phyloP scores from a whole-genome alignment of 768 basidiomycete species.

The Kwoniella sp. region DNA sequence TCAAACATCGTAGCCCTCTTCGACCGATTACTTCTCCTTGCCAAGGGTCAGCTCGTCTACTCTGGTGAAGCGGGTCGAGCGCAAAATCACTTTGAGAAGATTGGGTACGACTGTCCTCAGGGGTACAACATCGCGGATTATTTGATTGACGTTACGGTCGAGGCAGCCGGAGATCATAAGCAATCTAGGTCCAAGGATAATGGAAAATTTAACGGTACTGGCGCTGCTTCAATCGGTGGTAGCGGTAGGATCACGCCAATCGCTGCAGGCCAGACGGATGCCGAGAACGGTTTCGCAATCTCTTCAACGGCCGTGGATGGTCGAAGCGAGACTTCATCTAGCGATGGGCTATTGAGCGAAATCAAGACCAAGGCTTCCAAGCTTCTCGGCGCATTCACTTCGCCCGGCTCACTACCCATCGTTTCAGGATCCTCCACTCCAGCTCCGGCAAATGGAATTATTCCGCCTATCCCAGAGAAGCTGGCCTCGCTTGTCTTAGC shows the following conservation, averaged over 20 bases:
- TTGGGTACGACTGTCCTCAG: slow-evolving; percentile 81
- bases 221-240: background rate
- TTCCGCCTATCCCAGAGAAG: slow-evolving; percentile 60
- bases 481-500: slow-evolving; percentile 73
- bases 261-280: slow-evolving; percentile 13
- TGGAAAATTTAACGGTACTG: slow-evolving; percentile 14
- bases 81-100: slow-evolving; percentile 74
- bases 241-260: slow-evolving; percentile 1
- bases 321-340: slow-evolving; percentile 12
- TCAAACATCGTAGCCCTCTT: slow-evolving; percentile 97
- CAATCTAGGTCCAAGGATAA: slow-evolving; percentile 15
- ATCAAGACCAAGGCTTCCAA: slow-evolving; percentile 47
- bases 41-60: slow-evolving; percentile 80
- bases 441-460: slow-evolving; percentile 48
- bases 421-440: slow-evolving; percentile 43
- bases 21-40: slow-evolving; percentile 84
- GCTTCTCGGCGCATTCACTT: slow-evolving; percentile 45
- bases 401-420: slow-evolving; percentile 1
- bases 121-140: slow-evolving; percentile 98
- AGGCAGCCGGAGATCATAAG: slow-evolving; percentile 57
- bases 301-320: background rate
- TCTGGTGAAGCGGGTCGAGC: slow-evolving; percentile 75
- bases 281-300: slow-evolving; percentile 35
- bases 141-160: slow-evolving; percentile 65
- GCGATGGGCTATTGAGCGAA: slow-evolving; percentile 14